A percentile compares a stretch with the other conserved stretches of the same genome.
Conservation (phyloP, 2,329 filamentous ascomycete species). For the Aureobasidium melanogenum region DNA sequence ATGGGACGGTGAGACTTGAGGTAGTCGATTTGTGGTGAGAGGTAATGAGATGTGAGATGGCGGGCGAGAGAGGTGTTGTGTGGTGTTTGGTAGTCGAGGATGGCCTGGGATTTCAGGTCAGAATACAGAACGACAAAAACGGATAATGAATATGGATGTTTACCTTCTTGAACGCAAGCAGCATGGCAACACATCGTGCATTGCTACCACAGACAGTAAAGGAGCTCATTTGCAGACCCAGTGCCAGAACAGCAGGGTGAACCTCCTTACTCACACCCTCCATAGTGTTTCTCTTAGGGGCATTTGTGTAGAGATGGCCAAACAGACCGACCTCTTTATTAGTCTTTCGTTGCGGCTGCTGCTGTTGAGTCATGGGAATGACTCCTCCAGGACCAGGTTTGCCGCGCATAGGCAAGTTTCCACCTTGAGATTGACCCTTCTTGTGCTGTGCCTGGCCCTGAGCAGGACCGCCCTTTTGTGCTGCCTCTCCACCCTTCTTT, state of each 20-base stretch:
- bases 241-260: constrained; percentile 72
- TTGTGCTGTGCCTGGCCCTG: constrained; percentile 22
- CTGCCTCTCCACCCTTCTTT: constrained; percentile 23
- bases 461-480: constrained; percentile 21
- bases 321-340: constrained; percentile 70
- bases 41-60: constrained; percentile 81
- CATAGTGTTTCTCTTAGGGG: constrained; percentile 57
- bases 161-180: constrained; percentile 83
- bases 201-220: constrained; percentile 87
- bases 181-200: constrained; percentile 75
- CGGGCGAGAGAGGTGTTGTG: constrained; percentile 74
- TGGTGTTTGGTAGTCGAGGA: constrained; percentile 86
- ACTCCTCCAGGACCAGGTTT: constrained; percentile 14
- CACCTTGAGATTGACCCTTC: constrained; percentile 19
- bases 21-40: constrained; percentile 93
- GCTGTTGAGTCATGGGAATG: constrained; percentile 18
- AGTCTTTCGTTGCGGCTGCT: constrained; percentile 44
- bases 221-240: constrained; percentile 83
- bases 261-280: constrained; percentile 60
- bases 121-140: background rate
- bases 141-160: constrained; percentile 12
- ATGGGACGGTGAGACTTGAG: constrained; percentile 89
- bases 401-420: constrained; percentile 25
- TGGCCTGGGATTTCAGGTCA: constrained; percentile 50
- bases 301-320: constrained; percentile 62